Conservation (phyloP, 495 filamentous ascomycete species). For the Talaromyces liani region DNA sequence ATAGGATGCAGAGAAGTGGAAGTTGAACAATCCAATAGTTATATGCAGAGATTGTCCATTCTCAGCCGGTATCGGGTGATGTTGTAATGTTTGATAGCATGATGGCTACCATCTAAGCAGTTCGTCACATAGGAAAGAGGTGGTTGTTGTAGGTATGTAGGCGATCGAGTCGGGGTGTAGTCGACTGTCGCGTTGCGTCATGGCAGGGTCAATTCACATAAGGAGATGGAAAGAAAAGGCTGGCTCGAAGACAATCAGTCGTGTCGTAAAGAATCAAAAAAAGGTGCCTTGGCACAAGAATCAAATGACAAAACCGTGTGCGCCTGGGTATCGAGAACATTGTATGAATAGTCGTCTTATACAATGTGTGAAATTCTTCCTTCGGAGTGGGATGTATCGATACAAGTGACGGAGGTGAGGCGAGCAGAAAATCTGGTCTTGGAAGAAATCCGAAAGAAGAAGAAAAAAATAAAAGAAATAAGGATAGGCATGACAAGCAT, state of each 20-base stretch:
- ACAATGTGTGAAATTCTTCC: background rate
- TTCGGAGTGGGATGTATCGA: background rate
- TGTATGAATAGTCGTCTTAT: constrained; percentile 6
- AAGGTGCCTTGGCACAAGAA: constrained; percentile 1
- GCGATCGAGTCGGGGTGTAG: background rate
- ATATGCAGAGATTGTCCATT: constrained; percentile 1
- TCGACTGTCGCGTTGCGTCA: constrained; percentile 1
- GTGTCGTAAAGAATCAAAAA: background rate
- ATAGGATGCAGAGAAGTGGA: constrained; percentile 9
- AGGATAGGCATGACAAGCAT: constrained; percentile 14
- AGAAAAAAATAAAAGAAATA: constrained; percentile 15
- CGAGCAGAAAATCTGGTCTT: background rate
- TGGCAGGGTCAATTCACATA: constrained; percentile 6
- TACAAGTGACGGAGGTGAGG: background rate
- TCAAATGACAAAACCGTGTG: constrained; percentile 1
- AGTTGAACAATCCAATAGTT: background rate
- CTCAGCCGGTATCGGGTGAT: background rate
- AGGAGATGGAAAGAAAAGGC: background rate
- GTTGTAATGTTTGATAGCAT: background rate
- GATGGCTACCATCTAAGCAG: background rate
- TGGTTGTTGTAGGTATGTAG: background rate
- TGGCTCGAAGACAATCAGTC: background rate
- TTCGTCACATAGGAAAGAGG: constrained; percentile 9
- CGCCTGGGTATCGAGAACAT: constrained; percentile 10
- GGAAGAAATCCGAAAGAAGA: constrained; percentile 5